Evolutionary conservation across 2,329 filamentous ascomycete genomes (phyloP), one percentile per base, ranked within the genome.

Genomic region (Alternaria sp.): DNA sequence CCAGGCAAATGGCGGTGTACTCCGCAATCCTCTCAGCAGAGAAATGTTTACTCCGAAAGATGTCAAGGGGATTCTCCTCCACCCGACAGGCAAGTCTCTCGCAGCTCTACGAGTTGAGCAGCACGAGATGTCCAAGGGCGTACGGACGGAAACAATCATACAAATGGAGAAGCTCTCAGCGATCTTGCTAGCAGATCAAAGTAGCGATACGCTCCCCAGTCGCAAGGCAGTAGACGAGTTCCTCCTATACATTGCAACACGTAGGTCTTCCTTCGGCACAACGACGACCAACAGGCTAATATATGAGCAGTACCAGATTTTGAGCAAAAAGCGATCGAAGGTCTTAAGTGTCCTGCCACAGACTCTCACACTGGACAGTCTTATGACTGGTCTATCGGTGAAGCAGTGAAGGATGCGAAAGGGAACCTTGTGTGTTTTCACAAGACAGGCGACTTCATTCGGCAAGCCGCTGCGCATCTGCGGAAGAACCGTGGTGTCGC

Each of bases 21-120:
- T 78, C 61, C 72, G 76, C 3, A 79, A 79, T 49, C 77, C 77
- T 3, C 57, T 78, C 7, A 78, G 75, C 55, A 71, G 68, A 26
- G 66, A 76, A 14, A 77, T 79, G 74, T 78, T 79, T 60, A 78
- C 77, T 5, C 74, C 74, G 5, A 76, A 72, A 41, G 75, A 79
- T 55, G 65, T 78, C 10, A 73, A 70, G 15, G 72, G 71, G 3
- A 78, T 79, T 8, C 66, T 75, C 3, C 61, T 63, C 15, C 75
- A 78, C 58, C 68, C 74, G 4, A 44, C 66, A 2, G 77, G 73
- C 11, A 72, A 71, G 21, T 28, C 66, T 15, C 63, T 79, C 6
- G 72, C 70, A 11, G 72, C 72, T n/a, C 63, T 79, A 37, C 69
- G 70, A 26, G 68, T 78, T 3, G 67, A 74, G 59, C 77, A 79